Evolutionary conservation across 2,329 filamentous ascomycete species (phyloP), one percentile per base, ranked within the genome.

Genomic region (Aureobasidium sp.): DNA sequence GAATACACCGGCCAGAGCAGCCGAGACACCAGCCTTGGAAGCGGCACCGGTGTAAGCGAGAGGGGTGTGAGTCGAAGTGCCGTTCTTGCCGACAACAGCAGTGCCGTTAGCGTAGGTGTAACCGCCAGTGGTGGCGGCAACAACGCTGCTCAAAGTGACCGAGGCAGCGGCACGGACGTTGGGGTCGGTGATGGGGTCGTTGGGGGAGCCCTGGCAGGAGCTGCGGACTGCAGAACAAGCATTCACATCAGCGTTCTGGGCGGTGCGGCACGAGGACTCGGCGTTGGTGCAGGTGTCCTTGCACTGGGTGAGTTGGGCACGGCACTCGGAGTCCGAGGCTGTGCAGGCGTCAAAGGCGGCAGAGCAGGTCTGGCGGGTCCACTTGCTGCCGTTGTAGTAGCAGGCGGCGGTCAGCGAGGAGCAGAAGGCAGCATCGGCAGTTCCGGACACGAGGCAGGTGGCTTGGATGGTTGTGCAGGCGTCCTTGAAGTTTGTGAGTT

Each of bases 1-100:
- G 37, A 60, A 53, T n/a, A 60, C 19, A 45, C 57, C 46, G 17
- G 57, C 47, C 11, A 57, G 27, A 21, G 45, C 45, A 23, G 27
- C 57, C 6, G 57, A 46, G 17, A 51, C 45, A 35, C 57, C 57
- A 31, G 57, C 46, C 57, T 60, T 60, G 37, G 40, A 38, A 13
- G 57, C 57, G 27, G 57, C 57, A 46, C 57, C 57, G 4, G 57
- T 60, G 57, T 60, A 60, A 27, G 37, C n/a, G 25, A 43, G 4
- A 27, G 57, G 46, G 8, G 57, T 60, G 46, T 42, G 9, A 15
- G 57, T 60, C 1, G 57, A 35, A 29, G 57, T 60, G 17, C 25
- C 46, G 27, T 60, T 60, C 21, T 50, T 49, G 29, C 47, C 47
- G 27, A 29, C 27, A 46, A 21, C 35, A 37, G 47, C 27, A 27